These are phyloP conservation scores for Friedmanniomyces simplex DNA, from an alignment of 495 filamentous ascomycete genomes.

Conservation along the genomic window DNA sequence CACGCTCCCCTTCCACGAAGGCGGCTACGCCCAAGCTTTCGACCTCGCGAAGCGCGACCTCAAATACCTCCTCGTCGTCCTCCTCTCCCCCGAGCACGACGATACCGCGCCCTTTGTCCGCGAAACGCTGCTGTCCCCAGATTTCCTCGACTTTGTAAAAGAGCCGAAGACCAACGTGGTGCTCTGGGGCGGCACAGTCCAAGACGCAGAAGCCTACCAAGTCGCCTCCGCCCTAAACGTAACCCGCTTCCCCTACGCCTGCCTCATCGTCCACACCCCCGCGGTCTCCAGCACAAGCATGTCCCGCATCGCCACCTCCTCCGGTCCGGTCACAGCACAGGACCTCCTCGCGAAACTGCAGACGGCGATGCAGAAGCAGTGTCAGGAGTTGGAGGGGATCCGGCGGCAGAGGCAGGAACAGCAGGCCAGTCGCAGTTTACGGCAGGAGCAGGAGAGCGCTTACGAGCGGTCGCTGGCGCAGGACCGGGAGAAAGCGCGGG, in stretches of 20 bases:
- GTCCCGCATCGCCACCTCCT: conserved; percentile 68
- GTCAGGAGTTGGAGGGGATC: conserved; percentile 55
- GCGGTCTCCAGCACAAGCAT: conserved; percentile 70
- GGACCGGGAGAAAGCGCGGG: conserved; percentile 71
- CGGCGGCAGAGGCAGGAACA: conserved; percentile 63
- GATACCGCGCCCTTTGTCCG: conserved; percentile 75
- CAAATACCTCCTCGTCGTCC: conserved; percentile 74
- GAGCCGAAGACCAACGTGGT: conserved; percentile 60
- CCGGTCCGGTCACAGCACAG: conserved; percentile 53
- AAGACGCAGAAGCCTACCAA: conserved; percentile 88
- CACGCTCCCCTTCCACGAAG: conserved; percentile 64
- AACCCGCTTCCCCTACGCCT: conserved; percentile 84
- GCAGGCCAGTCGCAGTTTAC: conserved; percentile 62
- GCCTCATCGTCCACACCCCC: conserved; percentile 73
- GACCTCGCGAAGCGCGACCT: conserved; percentile 84
- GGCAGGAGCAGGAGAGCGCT: conserved; percentile 76
- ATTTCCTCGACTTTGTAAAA: conserved; percentile 62
- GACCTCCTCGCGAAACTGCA: conserved; percentile 64
- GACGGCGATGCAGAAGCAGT: conserved; percentile 56
- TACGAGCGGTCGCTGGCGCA: conserved; percentile 84
- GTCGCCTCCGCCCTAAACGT: conserved; percentile 70
- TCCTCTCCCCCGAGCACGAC: conserved; percentile 87
- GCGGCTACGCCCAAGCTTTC: conserved; percentile 79
- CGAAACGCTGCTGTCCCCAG: conserved; percentile 68
- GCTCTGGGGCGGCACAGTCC: conserved; percentile 83